Evolutionary conservation across 768 basidiomycete species (phyloP), one percentile per base, ranked within the genome.

Genomic region (Psilocybe azurescens): DNA sequence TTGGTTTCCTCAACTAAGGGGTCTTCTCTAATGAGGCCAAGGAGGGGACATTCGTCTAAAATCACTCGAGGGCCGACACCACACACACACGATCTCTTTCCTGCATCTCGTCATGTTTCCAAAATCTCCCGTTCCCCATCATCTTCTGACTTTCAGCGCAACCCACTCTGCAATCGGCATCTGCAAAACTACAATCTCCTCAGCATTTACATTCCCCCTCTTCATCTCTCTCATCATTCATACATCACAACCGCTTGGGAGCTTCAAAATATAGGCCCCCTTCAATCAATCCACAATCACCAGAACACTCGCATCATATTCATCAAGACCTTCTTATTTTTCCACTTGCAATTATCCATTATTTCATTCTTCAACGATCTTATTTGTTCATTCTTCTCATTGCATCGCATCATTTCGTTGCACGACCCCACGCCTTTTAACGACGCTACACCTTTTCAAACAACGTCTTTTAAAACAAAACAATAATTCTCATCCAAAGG

Each of bases 1-100:
- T 81, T 62, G 75, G 78, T 58, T 77, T 87, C 64, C 79, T 83
- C 70, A 83, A 82, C 68, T 87, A 72, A 80, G 66, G 50, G 57
- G 24, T 29, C 46, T 33, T 38, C 55, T n/a, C 41, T n/a, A 52
- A 53, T 29, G 30, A 58, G 63, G 53, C 48, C 49, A 62, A 60
- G 64, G 55, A 61, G 46, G 46, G 61, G 58, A 56, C 30, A 36
- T 36, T 63, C 57, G 58, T 61, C 59, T 60, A 64, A 63, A 65
- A 63, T 53, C 36, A 56, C 51, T 55, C 54, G 38, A 52, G 58
- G 63, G 60, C 28, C 59, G 24, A 38, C 41, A 44, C 41, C 52
- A 53, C 30, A 30, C 52, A 53, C 30, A 30, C 46, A 54, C 39
- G 32, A 29, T 67, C 56, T 47, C 41, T 54, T 53, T 28, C 49